Evolutionary conservation across 345 rosid genomes (phyloP).

Genomic region (Eucalyptus viminalis): DNA sequence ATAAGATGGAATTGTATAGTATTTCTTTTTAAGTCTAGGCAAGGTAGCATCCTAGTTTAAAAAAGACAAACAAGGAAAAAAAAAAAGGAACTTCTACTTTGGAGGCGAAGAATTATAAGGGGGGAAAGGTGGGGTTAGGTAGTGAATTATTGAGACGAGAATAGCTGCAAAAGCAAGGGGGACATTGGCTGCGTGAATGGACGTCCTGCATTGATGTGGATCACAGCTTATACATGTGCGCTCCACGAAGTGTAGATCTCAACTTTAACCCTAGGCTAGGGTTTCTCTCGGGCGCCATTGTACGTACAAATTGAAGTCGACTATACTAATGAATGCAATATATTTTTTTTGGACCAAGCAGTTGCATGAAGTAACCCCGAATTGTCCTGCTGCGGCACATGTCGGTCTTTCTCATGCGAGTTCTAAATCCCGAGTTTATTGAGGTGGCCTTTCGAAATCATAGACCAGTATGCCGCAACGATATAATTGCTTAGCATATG

Average conservation of each 20-base stretch:
- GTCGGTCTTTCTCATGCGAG: not conserved
- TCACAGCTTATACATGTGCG: not conserved
- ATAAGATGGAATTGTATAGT: not conserved
- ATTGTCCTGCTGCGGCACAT: fast-evolving
- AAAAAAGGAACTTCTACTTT: not conserved
- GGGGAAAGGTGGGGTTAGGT: not conserved
- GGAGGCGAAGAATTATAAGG: not conserved
- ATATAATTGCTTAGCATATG: not conserved
- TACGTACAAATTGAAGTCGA: not conserved
- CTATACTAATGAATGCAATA: not conserved
- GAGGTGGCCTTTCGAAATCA: not conserved
- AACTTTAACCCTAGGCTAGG: not conserved
- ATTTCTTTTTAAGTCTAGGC: not conserved
- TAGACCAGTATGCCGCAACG: not conserved
- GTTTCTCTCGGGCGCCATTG: not conserved
- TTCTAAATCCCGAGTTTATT: not conserved
- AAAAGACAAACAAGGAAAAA: not conserved
- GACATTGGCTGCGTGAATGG: not conserved
- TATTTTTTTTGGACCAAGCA: not conserved
- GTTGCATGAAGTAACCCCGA: not conserved
- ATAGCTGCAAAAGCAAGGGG: not conserved
- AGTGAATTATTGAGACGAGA: not conserved
- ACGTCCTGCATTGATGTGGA: not conserved
- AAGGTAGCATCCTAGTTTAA: not conserved
- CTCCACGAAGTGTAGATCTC: not conserved